These are phyloP conservation scores for Cairneyella variabilis DNA, from an alignment of 495 filamentous ascomycete genomes.

Conservation along the genomic window DNA sequence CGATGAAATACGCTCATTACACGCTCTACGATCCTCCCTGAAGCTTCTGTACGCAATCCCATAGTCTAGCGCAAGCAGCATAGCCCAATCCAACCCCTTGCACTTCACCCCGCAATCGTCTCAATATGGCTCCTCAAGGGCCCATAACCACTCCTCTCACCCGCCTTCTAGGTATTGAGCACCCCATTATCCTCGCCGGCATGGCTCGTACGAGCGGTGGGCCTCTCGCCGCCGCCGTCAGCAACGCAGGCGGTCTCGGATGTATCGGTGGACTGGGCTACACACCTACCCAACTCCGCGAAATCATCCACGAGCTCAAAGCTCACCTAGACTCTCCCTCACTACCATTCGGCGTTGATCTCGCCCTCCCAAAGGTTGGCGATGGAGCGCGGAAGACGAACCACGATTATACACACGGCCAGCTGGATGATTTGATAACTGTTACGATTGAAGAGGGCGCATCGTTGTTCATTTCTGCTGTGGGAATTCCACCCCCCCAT, in stretches of 20 bases:
- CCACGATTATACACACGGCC: slow-evolving; percentile 85
- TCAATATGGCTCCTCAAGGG: slow-evolving; percentile 28
- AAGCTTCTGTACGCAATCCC: too few relatives aligned
- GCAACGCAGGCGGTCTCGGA: slow-evolving; percentile 83
- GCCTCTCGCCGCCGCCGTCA: slow-evolving; percentile 77
- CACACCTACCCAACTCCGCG: slow-evolving; percentile 70
- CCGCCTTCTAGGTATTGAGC: slow-evolving; percentile 66
- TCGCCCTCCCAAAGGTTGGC: slow-evolving; percentile 82
- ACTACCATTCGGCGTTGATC: slow-evolving; percentile 82
- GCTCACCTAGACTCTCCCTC: slow-evolving; percentile 53
- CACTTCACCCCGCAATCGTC: too few relatives aligned
- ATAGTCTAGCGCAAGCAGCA: too few relatives aligned
- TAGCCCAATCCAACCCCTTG: too few relatives aligned
- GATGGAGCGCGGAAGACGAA: slow-evolving; percentile 78
- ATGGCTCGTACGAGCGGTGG: slow-evolving; percentile 83
- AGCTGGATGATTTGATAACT: slow-evolving; percentile 76
- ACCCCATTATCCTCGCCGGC: slow-evolving; percentile 82
- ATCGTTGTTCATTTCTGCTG: slow-evolving; percentile 76
- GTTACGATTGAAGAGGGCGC: slow-evolving; percentile 74
- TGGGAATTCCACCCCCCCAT: slow-evolving; percentile 70
- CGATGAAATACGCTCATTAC: too few relatives aligned
- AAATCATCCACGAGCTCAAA: slow-evolving; percentile 82
- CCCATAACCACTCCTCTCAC: slow-evolving; percentile 74
- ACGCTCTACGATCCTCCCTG: too few relatives aligned
- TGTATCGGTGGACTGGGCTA: slow-evolving; percentile 84